phyloP scores from a whole-genome alignment of 495 filamentous ascomycete species.

The Astrocystis sublimbata region DNA sequence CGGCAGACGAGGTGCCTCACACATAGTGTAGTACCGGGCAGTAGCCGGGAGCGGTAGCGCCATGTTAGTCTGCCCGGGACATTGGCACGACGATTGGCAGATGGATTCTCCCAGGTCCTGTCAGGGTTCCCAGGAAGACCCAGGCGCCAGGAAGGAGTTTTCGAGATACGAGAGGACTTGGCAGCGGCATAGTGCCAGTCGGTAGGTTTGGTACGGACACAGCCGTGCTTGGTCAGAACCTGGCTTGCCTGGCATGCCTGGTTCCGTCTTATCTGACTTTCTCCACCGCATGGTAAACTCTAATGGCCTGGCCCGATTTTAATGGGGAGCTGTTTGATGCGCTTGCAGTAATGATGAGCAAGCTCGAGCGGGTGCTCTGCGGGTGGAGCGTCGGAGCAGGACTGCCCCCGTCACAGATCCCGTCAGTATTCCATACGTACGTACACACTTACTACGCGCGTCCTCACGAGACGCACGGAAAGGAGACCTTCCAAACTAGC shows the following conservation, averaged over 20 bases:
- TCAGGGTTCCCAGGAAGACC: too few relatives aligned
- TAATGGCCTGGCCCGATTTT: background rate
- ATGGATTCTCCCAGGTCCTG: constrained; percentile 1
- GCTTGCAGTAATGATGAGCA: too few relatives aligned
- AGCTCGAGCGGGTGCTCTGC: background rate
- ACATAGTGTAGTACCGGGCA: constrained; percentile 2
- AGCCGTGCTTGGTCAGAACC: too few relatives aligned
- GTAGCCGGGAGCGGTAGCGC: background rate
- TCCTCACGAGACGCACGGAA: background rate
- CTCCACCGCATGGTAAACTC: constrained; percentile 1
- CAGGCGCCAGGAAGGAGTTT: background rate
- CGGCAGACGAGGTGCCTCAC: background rate
- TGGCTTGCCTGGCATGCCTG: too few relatives aligned
- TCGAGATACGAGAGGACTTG: constrained; percentile 8
- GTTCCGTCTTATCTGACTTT: constrained; percentile 9
- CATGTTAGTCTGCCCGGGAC: background rate
- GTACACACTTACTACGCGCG: too few relatives aligned
- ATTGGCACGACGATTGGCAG: constrained; percentile 14
- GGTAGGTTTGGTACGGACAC: background rate
- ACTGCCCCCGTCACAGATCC: too few relatives aligned
- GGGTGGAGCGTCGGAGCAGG: background rate
- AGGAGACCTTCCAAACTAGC: background rate
- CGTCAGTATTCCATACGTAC: background rate
- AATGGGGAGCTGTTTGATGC: background rate
- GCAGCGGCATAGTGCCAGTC: background rate